Evolutionary conservation across 2,329 filamentous ascomycete species (phyloP).

Genomic region (Falciphora oryzae): DNA sequence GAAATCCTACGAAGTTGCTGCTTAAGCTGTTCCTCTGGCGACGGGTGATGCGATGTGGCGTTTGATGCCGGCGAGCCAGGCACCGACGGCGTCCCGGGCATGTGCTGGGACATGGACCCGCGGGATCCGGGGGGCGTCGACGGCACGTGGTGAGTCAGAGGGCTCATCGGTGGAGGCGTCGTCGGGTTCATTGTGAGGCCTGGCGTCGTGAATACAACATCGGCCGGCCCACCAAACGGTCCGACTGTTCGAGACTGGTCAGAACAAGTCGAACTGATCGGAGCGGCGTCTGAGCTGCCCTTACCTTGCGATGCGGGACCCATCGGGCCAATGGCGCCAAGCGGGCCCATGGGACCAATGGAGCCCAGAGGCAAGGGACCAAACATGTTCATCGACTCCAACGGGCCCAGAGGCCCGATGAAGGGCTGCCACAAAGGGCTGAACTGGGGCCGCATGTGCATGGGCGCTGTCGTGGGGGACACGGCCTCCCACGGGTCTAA

Average conservation of each 20-base stretch:
- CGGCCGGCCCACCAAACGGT: constrained; percentile 6
- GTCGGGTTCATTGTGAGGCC: constrained; percentile 17
- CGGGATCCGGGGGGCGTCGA: constrained; percentile 16
- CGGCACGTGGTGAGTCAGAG: constrained; percentile 12
- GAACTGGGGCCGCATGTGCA: constrained; percentile 19
- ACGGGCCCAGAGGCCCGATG: constrained; percentile 14
- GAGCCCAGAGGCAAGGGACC: constrained; percentile 6
- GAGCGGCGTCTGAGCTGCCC: neutral
- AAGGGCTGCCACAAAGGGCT: constrained; percentile 18
- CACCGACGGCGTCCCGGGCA: constrained; percentile 11
- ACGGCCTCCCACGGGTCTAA: constrained; percentile 17
- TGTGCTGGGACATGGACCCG: constrained; percentile 12
- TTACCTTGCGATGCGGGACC: constrained; percentile 13
- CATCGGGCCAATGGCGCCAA: neutral
- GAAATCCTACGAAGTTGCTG: constrained; percentile 23
- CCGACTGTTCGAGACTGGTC: constrained; percentile 11
- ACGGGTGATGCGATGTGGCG: constrained; percentile 15
- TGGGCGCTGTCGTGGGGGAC: constrained; percentile 3
- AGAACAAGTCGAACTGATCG: constrained; percentile 3
- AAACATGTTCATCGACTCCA: neutral
- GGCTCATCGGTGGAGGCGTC: constrained; percentile 18
- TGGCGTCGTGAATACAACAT: constrained; percentile 17
- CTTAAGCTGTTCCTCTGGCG: constrained; percentile 20
- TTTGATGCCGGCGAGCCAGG: constrained; percentile 14
- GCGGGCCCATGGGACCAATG: constrained; percentile 3